Percentiles rank a stretch among this genome's conserved stretches.
Conservation (phyloP, 2,329 filamentous ascomycete genomes). For the Apiospora hydei region DNA sequence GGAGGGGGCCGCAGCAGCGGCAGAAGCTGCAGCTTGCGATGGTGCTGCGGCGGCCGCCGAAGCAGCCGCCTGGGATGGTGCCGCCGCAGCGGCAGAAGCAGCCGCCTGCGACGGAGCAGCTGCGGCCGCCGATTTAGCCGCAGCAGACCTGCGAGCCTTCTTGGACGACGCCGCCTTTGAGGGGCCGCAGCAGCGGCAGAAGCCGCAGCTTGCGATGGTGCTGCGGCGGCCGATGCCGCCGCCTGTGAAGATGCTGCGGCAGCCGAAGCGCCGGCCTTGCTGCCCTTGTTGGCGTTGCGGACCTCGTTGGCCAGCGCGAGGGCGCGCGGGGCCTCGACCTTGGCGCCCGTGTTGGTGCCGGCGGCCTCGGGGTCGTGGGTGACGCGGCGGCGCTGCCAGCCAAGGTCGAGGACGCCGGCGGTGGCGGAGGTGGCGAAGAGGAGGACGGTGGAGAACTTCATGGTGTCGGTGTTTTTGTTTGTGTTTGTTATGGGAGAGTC, state of each 20-base stretch:
- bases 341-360: not conserved
- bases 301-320: slow-evolving; percentile 4
- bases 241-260: not conserved
- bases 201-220: not conserved
- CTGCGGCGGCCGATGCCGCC: not conserved
- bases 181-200: not conserved
- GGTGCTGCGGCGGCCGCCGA: too few relatives aligned
- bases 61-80: too few relatives aligned
- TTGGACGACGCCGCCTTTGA: not conserved
- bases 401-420: not conserved
- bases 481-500: not conserved
- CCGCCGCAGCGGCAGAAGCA: too few relatives aligned
- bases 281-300: slow-evolving; percentile 10
- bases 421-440: slow-evolving; percentile 15
- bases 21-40: too few relatives aligned
- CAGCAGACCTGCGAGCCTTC: not conserved
- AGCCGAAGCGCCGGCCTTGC: not conserved
- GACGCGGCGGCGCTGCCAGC: not conserved
- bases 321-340: slow-evolving; percentile 8
- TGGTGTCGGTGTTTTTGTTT: not conserved
- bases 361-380: slow-evolving; percentile 8
- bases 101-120: too few relatives aligned
- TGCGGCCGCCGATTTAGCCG: not conserved
- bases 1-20: too few relatives aligned
- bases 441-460: slow-evolving; percentile 23